These are phyloP conservation scores for Phyllosticta capitalensis DNA, from an alignment of 2,329 filamentous ascomycete genomes.

Conservation along the genomic window DNA sequence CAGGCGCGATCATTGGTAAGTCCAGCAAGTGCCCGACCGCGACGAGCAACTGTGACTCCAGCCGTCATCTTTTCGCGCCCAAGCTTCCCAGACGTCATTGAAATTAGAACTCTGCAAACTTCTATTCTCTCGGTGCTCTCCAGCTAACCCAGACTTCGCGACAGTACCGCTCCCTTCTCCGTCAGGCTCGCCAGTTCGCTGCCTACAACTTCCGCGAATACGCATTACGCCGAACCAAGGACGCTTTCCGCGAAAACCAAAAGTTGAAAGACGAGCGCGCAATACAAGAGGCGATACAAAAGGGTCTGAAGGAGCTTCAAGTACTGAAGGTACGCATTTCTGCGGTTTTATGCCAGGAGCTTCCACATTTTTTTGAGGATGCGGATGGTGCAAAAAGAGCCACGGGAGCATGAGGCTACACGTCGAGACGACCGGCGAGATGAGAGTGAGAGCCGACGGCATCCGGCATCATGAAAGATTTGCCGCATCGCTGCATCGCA, in stretches of 20 bases:
- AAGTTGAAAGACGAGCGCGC: constrained; percentile 60
- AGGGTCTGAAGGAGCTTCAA: constrained; percentile 77
- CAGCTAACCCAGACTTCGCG: no score
- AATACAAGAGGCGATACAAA: constrained; percentile 83
- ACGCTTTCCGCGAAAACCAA: constrained; percentile 79
- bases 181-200: constrained; percentile 77
- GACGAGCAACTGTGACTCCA: neutral
- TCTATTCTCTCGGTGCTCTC: neutral
- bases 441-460: neutral
- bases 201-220: constrained; percentile 98
- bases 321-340: constrained; percentile 66
- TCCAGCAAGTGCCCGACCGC: constrained; percentile 9
- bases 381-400: neutral
- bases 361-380: neutral
- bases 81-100: neutral
- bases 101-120: neutral
- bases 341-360: no score
- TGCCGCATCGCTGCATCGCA: neutral
- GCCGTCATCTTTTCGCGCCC: neutral
- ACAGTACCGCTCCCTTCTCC: constrained; percentile 85
- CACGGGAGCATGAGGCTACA: neutral
- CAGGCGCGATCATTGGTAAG: constrained; percentile 32
- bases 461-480: neutral
- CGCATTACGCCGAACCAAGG: constrained; percentile 78
- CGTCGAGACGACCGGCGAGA: neutral